Evolutionary conservation across 805 yeast genomes (phyloP).

Genomic region (Ogataea trehalophila): DNA sequence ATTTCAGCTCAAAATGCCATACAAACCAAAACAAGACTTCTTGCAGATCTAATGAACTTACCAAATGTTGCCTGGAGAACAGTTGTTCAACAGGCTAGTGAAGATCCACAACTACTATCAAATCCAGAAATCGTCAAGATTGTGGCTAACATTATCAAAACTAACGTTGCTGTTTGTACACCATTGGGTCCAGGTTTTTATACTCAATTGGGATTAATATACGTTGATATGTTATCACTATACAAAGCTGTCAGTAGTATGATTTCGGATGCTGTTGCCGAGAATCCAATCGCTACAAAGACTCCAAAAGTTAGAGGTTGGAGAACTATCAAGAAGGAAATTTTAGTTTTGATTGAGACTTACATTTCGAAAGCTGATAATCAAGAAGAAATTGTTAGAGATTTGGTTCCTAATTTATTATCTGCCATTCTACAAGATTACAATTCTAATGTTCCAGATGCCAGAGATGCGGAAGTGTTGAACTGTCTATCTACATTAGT

Average conservation of each 20-base stretch:
- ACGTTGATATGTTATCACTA: slow-evolving; percentile 82
- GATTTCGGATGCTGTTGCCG: slow-evolving; percentile 75
- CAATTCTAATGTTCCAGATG: slow-evolving; percentile 84
- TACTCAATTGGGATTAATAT: slow-evolving; percentile 81
- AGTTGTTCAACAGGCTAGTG: slow-evolving; percentile 78
- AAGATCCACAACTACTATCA: slow-evolving; percentile 73
- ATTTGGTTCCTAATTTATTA: slow-evolving; percentile 77
- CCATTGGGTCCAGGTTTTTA: slow-evolving; percentile 90
- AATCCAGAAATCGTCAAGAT: slow-evolving; percentile 84
- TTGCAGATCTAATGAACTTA: slow-evolving; percentile 76
- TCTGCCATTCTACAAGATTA: slow-evolving; percentile 87
- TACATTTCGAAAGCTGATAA: slow-evolving; percentile 85
- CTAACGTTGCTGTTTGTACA: slow-evolving; percentile 93
- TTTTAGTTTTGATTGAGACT: slow-evolving; percentile 81
- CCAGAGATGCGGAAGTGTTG: slow-evolving; percentile 95
- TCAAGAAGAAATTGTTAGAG: slow-evolving; percentile 75
- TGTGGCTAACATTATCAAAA: slow-evolving; percentile 88
- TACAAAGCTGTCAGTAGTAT: slow-evolving; percentile 84
- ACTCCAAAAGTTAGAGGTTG: slow-evolving; percentile 93
- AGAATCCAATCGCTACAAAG: slow-evolving; percentile 85
- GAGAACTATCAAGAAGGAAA: slow-evolving; percentile 94
- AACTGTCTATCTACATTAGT: slow-evolving; percentile 92
- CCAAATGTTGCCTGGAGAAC: slow-evolving; percentile 96
- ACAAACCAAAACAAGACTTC: slow-evolving; percentile 63
- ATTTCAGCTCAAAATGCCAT: slow-evolving; percentile 78